Evolutionary conservation across 2,329 filamentous ascomycete species (phyloP), one percentile per base, ranked within the genome.

Genomic region (Cercospora nicotianae): DNA sequence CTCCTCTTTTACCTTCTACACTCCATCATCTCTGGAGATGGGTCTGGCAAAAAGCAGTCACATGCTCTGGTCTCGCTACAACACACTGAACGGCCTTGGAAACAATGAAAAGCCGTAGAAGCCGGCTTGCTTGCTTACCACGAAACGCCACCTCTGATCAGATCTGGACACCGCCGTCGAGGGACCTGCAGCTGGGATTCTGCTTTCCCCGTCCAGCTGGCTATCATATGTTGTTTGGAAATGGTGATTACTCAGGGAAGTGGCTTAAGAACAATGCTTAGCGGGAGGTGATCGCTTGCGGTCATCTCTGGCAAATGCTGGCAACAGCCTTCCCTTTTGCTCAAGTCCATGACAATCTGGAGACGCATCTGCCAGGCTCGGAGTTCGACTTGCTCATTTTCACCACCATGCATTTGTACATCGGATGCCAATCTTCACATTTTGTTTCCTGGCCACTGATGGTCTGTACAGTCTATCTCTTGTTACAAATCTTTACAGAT

Each of bases 221-320:
- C 31, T 51, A 7, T 58, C 48, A 64, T 64, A 39, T 42, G 16
- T 8, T 13, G 9, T 1, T 28, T n/a, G 2, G 23, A 39, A 57
- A 55, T 64, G 7, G 13, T 57, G 61, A 48, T 42, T 42, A 58
- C 33, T 58, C 62, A 64, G 48, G 51, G 62, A 58, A 42, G 62
- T 58, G 33, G 62, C 31, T 30, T 51, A 45, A 64, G 4, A 42
- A 31, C 18, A 16, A 45, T 28, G 26, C 12, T 45, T 53, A 30
- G 48, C 30, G 45, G 23, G 60, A 63, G 39, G 45, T 13, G 60
- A 55, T 28, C 28, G 39, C 31, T 63, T 45, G 60, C 42, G 28
- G 36, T 63, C 30, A 13, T 55, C 13, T 36, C 39, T 28, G n/a
- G 30, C 61, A 53, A 30, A 64, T 57, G n/a, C 48, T 64, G 61